Evolutionary conservation across 1,139 yeast species (phyloP).

Genomic region (Diutina sp.): DNA sequence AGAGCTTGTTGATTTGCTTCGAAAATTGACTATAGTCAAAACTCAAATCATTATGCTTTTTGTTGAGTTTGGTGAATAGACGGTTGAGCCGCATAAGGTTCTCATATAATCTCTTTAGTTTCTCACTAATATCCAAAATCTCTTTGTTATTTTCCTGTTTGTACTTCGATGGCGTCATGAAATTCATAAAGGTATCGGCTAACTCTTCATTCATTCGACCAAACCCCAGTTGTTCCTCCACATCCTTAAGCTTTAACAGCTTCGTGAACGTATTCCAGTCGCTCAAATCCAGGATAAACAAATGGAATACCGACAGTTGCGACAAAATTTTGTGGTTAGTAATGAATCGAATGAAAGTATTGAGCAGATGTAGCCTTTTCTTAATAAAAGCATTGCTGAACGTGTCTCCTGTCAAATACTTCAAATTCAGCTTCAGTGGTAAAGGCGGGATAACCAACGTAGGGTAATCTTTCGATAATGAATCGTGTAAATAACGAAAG

Average conservation of each 20-base stretch:
- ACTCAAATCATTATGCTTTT: slow-evolving; percentile 61
- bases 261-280: slow-evolving; percentile 80
- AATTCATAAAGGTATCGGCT: slow-evolving; percentile 85
- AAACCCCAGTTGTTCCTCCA: slow-evolving; percentile 19
- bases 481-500: slow-evolving; percentile 65
- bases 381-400: slow-evolving; percentile 70
- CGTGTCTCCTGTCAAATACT: slow-evolving; percentile 90
- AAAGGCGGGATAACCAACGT: slow-evolving; percentile 84
- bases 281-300: slow-evolving; percentile 59
- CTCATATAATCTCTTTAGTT: slow-evolving; percentile 73
- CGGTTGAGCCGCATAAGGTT: slow-evolving; percentile 69
- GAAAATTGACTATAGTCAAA: slow-evolving; percentile 64
- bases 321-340: slow-evolving; percentile 62
- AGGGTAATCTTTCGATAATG: slow-evolving; percentile 67
- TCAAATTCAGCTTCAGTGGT: slow-evolving; percentile 85
- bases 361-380: slow-evolving; percentile 74
- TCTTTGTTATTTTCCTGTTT: slow-evolving; percentile 65
- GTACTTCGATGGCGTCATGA: slow-evolving; percentile 62
- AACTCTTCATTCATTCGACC: slow-evolving; percentile 30
- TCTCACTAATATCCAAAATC: slow-evolving; percentile 71
- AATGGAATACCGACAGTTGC: slow-evolving; percentile 57
- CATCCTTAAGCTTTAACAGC: slow-evolving; percentile 39
- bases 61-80: slow-evolving; percentile 59
- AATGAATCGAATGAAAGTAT: slow-evolving; percentile 62
- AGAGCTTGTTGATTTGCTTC: slow-evolving; percentile 54